Percentiles rank a stretch among this genome's conserved stretches.
These are phyloP conservation scores for Comarum palustre DNA, from an alignment of 306 rosid species.

Conservation along the genomic window DNA sequence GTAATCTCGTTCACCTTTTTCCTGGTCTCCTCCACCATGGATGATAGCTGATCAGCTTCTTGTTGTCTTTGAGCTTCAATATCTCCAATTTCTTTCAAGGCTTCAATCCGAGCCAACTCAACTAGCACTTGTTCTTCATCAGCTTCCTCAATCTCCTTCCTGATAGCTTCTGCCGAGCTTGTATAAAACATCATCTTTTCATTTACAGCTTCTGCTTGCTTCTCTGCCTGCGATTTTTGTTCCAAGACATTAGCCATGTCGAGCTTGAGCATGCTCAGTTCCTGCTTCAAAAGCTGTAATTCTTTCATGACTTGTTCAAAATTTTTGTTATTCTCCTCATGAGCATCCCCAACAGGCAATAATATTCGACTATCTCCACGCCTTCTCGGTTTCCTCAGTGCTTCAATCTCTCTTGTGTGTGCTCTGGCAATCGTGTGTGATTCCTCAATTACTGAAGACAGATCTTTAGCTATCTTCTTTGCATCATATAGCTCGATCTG, in stretches of 20 bases:
- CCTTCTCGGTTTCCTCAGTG: constrained; percentile 33
- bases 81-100: constrained; percentile 63
- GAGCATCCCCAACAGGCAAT: constrained; percentile 2
- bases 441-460: constrained; percentile 46
- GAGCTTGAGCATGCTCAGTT: constrained; percentile 65
- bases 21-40: constrained; percentile 42
- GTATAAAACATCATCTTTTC: constrained; percentile 33
- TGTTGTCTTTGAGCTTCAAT: constrained; percentile 45
- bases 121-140: constrained; percentile 79
- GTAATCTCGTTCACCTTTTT: constrained; percentile 36
- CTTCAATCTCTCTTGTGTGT: constrained; percentile 41
- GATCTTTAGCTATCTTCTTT: constrained; percentile 39
- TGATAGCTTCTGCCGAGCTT: constrained; percentile 44
- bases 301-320: constrained; percentile 57
- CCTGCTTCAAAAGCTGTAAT: constrained; percentile 60
- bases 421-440: constrained; percentile 34
- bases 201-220: constrained; percentile 41
- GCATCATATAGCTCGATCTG: constrained; percentile 53
- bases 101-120: constrained; percentile 83
- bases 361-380: constrained; percentile 19
- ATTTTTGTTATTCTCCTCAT: constrained; percentile 32
- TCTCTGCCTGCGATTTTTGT: constrained; percentile 53
- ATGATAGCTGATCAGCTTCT: constrained; percentile 45
- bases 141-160: constrained; percentile 62
- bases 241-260: constrained; percentile 61